Conservation (phyloP, 1,284 basidiomycete species). For the Apiotrichum siamense region DNA sequence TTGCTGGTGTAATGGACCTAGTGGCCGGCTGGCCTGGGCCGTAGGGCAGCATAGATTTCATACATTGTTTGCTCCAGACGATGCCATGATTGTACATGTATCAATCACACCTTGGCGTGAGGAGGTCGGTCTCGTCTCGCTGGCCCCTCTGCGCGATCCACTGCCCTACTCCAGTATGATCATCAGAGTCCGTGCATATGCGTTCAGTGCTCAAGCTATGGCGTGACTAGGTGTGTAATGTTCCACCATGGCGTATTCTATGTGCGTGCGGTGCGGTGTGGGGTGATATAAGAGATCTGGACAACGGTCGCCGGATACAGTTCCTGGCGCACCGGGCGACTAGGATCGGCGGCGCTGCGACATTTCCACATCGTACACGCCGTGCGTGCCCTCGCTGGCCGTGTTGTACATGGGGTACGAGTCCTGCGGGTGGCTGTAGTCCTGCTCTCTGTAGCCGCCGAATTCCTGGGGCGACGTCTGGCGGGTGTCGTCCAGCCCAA, state of each 20-base stretch:
- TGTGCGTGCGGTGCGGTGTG: not conserved
- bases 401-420: conserved; percentile 2
- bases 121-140: too few relatives aligned
- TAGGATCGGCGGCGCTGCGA: conserved; percentile 7
- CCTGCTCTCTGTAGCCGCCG: too few relatives aligned
- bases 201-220: conserved; percentile 8
- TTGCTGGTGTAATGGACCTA: conserved; percentile 63
- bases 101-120: too few relatives aligned
- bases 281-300: too few relatives aligned
- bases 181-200: conserved; percentile 13
- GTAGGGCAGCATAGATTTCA: not conserved
- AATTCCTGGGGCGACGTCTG: not conserved
- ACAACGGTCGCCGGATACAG: too few relatives aligned
- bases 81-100: too few relatives aligned
- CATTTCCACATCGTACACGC: conserved; percentile 38
- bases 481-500: not conserved
- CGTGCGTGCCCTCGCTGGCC: conserved; percentile 13
- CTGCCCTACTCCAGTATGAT: not conserved
- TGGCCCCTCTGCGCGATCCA: not conserved
- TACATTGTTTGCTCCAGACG: not conserved
- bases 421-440: not conserved
- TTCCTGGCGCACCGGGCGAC: too few relatives aligned
- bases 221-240: not conserved
- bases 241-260: conserved; percentile 1
- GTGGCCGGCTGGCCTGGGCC: conserved; percentile 51